phyloP scores from a whole-genome alignment of 805 yeast genomes.

The Isabelozyma heimii region DNA sequence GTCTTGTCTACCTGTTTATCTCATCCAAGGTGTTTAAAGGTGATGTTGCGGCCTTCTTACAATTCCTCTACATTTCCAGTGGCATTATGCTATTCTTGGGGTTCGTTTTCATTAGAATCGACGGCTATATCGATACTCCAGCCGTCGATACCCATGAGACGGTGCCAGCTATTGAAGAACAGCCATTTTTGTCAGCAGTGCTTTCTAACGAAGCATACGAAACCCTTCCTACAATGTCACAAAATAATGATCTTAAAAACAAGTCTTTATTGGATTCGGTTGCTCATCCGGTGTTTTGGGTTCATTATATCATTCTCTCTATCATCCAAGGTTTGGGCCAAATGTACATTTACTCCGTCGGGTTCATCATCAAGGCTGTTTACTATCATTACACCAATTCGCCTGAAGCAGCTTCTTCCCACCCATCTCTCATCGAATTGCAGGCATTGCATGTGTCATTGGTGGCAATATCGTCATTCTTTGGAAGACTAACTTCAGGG shows the following conservation, averaged over 20 bases:
- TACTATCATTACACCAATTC: constrained; percentile 15
- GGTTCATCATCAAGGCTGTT: constrained; percentile 28
- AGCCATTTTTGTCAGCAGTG: neutral
- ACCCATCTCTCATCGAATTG: constrained; percentile 14
- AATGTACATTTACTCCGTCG: constrained; percentile 35
- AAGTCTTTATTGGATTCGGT: constrained; percentile 17
- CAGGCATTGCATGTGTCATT: constrained; percentile 35
- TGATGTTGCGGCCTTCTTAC: constrained; percentile 19
- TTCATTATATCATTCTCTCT: constrained; percentile 27
- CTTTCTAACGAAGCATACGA: neutral
- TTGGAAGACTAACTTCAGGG: constrained; percentile 30
- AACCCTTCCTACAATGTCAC: neutral
- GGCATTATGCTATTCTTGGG: constrained; percentile 25
- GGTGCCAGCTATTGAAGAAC: constrained; percentile 5
- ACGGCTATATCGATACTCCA: constrained; percentile 17
- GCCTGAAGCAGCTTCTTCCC: neutral
- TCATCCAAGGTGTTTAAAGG: constrained; percentile 17
- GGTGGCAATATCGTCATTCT: constrained; percentile 28
- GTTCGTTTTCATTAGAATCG: constrained; percentile 27
- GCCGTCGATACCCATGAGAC: constrained; percentile 5
- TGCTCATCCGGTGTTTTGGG: constrained; percentile 29
- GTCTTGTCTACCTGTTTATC: constrained; percentile 22
- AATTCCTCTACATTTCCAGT: constrained; percentile 19
- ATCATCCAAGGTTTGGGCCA: constrained; percentile 37
- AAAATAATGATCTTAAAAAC: constrained; percentile 10